Base-by-base conservation (phyloP, 2,329 filamentous ascomycete species). In the Hypoxylon sp. region DNA sequence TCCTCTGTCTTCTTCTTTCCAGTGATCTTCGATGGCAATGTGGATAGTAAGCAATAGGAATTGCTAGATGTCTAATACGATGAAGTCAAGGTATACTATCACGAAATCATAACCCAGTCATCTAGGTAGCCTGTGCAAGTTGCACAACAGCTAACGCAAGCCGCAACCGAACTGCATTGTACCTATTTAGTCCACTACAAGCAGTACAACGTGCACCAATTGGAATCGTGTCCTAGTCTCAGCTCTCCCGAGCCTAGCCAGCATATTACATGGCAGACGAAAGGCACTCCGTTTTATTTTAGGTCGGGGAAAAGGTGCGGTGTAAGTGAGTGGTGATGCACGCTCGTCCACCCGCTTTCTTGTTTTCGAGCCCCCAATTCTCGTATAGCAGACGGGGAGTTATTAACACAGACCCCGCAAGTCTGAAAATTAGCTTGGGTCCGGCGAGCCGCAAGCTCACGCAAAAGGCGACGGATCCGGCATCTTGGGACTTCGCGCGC, bases 401-500 rank as follows among this genome's bases (percentile, higher is more conserved):
- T 35, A 31, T 40, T 51, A 29, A 44, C 31, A 36, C 20, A 30
- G 38, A 12, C 26, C 35, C 41, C 43, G 26, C 40, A 50, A 44
- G 42, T 35, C 31, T 27, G 23, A 26, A 15, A 34, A 45, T 36
- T 19, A 48, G 35, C 23, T 46, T 17, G n/a, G 37, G 43, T 48
- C 42, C 49, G 50, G 43, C 29, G 35, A 36, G 27, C 40, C 45
- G 36, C 30, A 50, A 51, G 53, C 49, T 32, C 30, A 52, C 48
- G 53, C 42, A 52, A 41, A 26, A 48, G 25, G 19, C 38, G 25
- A 53, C 55, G 46, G 58, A 35, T 57, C 53, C 51, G 51, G 46
- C 42, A 54, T 56, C 27, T 42, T 50, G 38, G 44, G 36, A 48
- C 41, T 40, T 52, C 45, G 31, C 32, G 15, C 27, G 30, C n/a